Evolutionary conservation across 2,329 filamentous ascomycete species (phyloP).

Genomic region (Fusarium tupiense): DNA sequence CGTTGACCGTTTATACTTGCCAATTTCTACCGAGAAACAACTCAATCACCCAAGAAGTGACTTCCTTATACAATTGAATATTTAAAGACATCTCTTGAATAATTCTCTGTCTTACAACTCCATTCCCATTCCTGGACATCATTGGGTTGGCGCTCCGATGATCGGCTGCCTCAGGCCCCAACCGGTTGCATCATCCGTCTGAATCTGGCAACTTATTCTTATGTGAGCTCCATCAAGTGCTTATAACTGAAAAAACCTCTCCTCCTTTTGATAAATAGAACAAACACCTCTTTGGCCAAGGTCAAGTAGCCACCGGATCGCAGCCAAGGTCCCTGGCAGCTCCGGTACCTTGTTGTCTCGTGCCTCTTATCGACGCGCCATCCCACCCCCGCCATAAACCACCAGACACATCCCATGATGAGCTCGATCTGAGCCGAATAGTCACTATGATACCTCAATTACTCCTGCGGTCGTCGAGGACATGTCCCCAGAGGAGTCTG

Average conservation of each 20-base stretch:
- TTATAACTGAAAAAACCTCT: constrained; percentile 9
- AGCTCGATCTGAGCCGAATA: constrained; percentile 38
- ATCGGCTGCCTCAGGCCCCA: constrained; percentile 44
- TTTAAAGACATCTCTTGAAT: neutral
- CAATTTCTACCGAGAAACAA: neutral
- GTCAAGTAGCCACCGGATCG: constrained; percentile 10
- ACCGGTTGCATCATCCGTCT: constrained; percentile 43
- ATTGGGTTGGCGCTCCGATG: constrained; percentile 30
- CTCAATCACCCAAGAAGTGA: neutral
- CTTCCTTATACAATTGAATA: neutral
- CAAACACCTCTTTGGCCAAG: constrained; percentile 12
- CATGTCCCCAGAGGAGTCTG: constrained; percentile 46
- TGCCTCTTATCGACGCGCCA: constrained; percentile 16
- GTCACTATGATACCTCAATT: constrained; percentile 51
- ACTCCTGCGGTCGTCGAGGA: constrained; percentile 46
- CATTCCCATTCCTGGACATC: neutral
- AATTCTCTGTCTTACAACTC: neutral
- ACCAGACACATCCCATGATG: constrained; percentile 40
- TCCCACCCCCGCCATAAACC: constrained; percentile 39
- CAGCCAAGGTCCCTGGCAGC: constrained; percentile 24
- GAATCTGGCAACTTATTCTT: constrained; percentile 34
- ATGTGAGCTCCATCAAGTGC: constrained; percentile 23
- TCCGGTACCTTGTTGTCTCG: constrained; percentile 33
- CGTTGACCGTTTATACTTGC: neutral
- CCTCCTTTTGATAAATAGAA: neutral